Base-by-base conservation (phyloP, 345 rosid species). In the Lepidium sativum region DNA sequence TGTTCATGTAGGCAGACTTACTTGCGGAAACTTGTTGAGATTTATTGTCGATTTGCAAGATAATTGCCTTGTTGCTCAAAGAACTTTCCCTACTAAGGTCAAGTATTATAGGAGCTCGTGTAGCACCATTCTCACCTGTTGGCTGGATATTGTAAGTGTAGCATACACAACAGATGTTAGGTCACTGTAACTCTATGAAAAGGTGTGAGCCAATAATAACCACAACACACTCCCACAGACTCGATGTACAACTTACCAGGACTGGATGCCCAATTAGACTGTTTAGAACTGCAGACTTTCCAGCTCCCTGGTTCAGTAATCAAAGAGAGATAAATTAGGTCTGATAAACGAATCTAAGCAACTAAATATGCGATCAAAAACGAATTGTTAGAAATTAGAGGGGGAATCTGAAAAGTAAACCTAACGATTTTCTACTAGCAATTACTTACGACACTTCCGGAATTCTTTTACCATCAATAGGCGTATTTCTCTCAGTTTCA, bases 91-190 rank as follows among this genome's bases (percentile, higher is more conserved):
- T 82, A 45, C 67, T 68, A 73, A 95, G 77, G 45, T 88, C 95
- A 59, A 91, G 71, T 27, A 78, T 67, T 71, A 95, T 88, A 12
- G 99, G 99, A 73, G 97, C 91, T 13, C 96, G 87, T 18, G 99
- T 95, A 72, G 98, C 99, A 69, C 98, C 99, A 77, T 91, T 95
- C 84, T 92, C 99, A 73, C 99, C 98, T 21, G 99, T 91, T 17
- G 99, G 99, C 97, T 95, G 80, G 68, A 59, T 65, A 70, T 31
- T 14, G 43, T 17, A 61, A 38, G 18, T n/a, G 21, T 44, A 67
- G 70, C 43, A 71, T 20, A 63, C 6, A 63, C 37, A 71, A 20
- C 29, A 49, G 39, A 70, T 18, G 21, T 63, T 35, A 54, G 34
- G 31, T 63, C 42, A 54, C n/a, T 29, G 44, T 66, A 0, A 17